Conservation (phyloP, 2,329 filamentous ascomycete species). For the Phyllosticta citribraziliensis region DNA sequence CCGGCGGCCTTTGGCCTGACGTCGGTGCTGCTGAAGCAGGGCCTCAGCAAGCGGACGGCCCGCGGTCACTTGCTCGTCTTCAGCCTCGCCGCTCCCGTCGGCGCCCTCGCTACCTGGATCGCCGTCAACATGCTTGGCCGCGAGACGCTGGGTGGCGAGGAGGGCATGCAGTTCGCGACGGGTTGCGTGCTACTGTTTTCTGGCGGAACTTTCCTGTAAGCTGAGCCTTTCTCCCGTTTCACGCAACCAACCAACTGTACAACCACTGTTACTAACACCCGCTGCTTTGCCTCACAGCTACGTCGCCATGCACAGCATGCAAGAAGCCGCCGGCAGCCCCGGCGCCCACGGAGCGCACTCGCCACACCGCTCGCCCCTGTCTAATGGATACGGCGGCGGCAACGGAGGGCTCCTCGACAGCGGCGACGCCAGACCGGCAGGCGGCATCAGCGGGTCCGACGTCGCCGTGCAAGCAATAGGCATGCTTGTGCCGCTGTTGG, state of each 20-base stretch:
- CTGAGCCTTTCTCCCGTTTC: conserved; percentile 13
- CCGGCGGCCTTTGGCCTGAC: conserved; percentile 93
- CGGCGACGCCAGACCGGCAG: conserved; percentile 40
- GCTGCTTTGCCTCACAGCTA: conserved; percentile 48
- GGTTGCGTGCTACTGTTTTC: conserved; percentile 92
- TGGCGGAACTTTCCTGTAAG: conserved; percentile 88
- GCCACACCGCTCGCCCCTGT: conserved; percentile 40
- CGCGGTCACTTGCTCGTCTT: conserved; percentile 82
- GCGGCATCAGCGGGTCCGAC: conserved; percentile 26
- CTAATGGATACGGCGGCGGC: conserved; percentile 30
- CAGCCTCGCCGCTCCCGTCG: conserved; percentile 78
- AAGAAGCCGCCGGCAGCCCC: conserved; percentile 49
- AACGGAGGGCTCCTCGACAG: conserved; percentile 22
- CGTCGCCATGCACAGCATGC: conserved; percentile 98
- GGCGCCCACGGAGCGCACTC: conserved; percentile 20
- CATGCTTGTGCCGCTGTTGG: conserved; percentile 69
- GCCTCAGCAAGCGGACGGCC: conserved; percentile 75
- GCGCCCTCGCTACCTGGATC: conserved; percentile 74
- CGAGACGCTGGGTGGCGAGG: conserved; percentile 45
- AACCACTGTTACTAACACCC: background rate
- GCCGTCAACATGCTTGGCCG: conserved; percentile 66
- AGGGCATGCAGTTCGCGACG: conserved; percentile 72
- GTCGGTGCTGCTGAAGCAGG: conserved; percentile 80
- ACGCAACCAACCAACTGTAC: background rate
- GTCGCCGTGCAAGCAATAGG: conserved; percentile 59